A percentile compares a stretch with the other conserved stretches of the same genome.
Evolutionary conservation across 495 filamentous ascomycete genomes (phyloP).

Genomic region (Schizothecium vesticola): DNA sequence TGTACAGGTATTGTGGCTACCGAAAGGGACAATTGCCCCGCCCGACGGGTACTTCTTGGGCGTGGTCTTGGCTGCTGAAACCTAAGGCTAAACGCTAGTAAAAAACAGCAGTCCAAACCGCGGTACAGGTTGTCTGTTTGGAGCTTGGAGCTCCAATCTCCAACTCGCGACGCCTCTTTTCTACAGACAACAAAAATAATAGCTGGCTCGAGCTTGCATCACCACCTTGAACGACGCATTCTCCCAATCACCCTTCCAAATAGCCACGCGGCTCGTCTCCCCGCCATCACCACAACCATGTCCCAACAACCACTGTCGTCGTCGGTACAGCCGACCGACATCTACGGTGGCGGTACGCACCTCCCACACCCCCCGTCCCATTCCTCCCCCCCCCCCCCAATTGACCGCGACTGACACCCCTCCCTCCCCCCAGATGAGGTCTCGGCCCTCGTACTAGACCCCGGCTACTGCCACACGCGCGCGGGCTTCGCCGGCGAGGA

Average conservation of each 20-base stretch:
- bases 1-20: too few relatives aligned
- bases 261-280: neutral
- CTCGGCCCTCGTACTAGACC: constrained; percentile 91
- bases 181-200: neutral
- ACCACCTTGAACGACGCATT: neutral
- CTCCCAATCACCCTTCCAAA: neutral
- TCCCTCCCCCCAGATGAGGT: constrained; percentile 70
- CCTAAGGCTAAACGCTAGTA: too few relatives aligned
- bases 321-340: constrained; percentile 53
- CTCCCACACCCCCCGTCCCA: constrained; percentile 10
- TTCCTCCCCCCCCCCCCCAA: constrained; percentile 3
- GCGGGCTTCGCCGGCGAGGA: constrained; percentile 98
- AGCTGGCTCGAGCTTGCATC: neutral
- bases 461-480: constrained; percentile 83
- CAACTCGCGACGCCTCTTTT: constrained; percentile 11
- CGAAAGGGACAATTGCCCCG: too few relatives aligned
- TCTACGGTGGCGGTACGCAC: constrained; percentile 75
- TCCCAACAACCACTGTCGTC: constrained; percentile 34
- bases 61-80: too few relatives aligned
- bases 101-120: too few relatives aligned
- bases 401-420: constrained; percentile 8
- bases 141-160: constrained; percentile 6
- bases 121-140: too few relatives aligned
- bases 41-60: too few relatives aligned
- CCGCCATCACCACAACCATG: constrained; percentile 12